phyloP scores from a whole-genome alignment of 2,329 filamentous ascomycete species.

The Xylariaceae sp. region DNA sequence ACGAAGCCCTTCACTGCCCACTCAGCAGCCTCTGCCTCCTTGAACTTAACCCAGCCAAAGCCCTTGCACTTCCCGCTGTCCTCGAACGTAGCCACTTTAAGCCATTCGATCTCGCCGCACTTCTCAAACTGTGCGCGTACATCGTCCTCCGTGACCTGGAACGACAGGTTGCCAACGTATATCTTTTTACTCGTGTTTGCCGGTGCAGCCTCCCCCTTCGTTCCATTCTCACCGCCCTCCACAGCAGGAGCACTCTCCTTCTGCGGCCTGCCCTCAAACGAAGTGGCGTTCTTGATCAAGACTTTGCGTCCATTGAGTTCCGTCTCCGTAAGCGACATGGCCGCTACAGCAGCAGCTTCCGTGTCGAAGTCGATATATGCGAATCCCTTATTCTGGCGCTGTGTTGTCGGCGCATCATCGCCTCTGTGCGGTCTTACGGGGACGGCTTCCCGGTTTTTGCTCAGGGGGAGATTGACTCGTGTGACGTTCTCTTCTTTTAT shows the following conservation, averaged over 20 bases:
- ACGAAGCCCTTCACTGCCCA: conserved; percentile 79
- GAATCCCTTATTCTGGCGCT: conserved; percentile 79
- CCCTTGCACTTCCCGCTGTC: conserved; percentile 98
- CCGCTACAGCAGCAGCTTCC: conserved; percentile 66
- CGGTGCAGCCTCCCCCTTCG: conserved; percentile 21
- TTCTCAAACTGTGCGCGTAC: conserved; percentile 76
- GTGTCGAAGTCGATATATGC: conserved; percentile 90
- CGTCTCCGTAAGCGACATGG: conserved; percentile 81
- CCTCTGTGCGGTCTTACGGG: conserved; percentile 20
- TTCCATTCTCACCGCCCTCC: conserved; percentile 30
- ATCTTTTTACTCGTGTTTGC: conserved; percentile 67
- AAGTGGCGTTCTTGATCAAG: conserved; percentile 89
- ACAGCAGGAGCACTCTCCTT: conserved; percentile 42
- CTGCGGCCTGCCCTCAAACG: conserved; percentile 82
- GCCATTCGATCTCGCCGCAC: conserved; percentile 77
- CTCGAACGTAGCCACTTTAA: conserved; percentile 91
- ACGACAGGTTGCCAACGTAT: conserved; percentile 87
- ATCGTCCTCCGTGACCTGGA: conserved; percentile 76
- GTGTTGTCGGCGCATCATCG: conserved; percentile 19
- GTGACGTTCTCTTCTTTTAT: conserved; percentile 72
- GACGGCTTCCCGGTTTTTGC: conserved; percentile 35
- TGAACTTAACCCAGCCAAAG: conserved; percentile 92
- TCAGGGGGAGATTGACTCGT: conserved; percentile 72
- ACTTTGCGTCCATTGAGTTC: conserved; percentile 72
- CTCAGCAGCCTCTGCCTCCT: conserved; percentile 69